A percentile compares a stretch with the other conserved stretches of the same genome.
Conservation (phyloP, 1,139 yeast genomes). For the Yamadazyma dendronema region DNA sequence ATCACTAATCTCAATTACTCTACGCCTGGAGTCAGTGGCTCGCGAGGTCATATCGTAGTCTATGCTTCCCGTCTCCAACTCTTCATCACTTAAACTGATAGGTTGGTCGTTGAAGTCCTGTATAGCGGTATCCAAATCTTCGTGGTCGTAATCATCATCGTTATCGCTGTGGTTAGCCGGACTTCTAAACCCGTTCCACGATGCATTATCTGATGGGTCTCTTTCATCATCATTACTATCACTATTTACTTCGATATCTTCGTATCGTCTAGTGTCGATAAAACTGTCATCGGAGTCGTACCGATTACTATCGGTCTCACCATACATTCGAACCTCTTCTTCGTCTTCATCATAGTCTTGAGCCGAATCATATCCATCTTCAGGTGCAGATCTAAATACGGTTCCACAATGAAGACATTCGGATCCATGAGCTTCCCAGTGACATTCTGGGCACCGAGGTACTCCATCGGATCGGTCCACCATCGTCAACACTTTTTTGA, state of each 20-base stretch:
- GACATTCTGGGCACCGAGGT: slow-evolving; percentile 74
- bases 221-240: slow-evolving; percentile 1
- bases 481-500: slow-evolving; percentile 49
- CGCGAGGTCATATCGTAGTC: slow-evolving; percentile 3
- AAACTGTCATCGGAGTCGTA: slow-evolving; percentile 32
- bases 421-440: slow-evolving; percentile 72
- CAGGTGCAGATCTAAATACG: slow-evolving; percentile 25
- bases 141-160: slow-evolving; percentile 10
- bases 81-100: slow-evolving; percentile 3
- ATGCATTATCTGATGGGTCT: slow-evolving; percentile 5
- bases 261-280: slow-evolving; percentile 21
- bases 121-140: slow-evolving; percentile 19
- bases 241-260: slow-evolving; percentile 9
- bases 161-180: neutral
- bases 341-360: slow-evolving; percentile 25
- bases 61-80: slow-evolving; percentile 1
- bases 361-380: slow-evolving; percentile 23
- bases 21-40: slow-evolving; percentile 8
- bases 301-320: slow-evolving; percentile 18
- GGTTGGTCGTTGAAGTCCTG: slow-evolving; percentile 11
- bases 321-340: slow-evolving; percentile 15
- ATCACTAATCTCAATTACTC: slow-evolving; percentile 29
- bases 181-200: slow-evolving; percentile 15
- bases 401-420: slow-evolving; percentile 57
- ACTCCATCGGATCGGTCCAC: slow-evolving; percentile 74